Evolutionary conservation across 2,329 filamentous ascomycete genomes (phyloP).

Genomic region (Fusarium chuoi): DNA sequence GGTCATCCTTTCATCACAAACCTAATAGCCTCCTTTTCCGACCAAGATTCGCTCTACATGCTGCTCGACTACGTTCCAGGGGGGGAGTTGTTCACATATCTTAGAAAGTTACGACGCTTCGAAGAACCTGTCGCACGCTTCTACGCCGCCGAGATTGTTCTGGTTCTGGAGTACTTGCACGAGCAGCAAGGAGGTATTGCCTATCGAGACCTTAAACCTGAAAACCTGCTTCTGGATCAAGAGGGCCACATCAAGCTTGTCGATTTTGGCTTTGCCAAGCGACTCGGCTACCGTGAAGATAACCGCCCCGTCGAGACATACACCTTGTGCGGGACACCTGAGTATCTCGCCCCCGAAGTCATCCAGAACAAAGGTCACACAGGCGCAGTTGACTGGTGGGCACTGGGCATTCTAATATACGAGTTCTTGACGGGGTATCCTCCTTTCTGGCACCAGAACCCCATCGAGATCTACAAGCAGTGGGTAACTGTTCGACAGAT

Average conservation of each 20-base stretch:
- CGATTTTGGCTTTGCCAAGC: conserved; percentile 87
- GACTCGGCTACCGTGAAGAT: conserved; percentile 66
- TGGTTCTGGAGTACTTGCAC: conserved; percentile 84
- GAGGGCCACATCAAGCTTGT: conserved; percentile 85
- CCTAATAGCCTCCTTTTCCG: conserved; percentile 81
- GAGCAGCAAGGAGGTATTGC: conserved; percentile 81
- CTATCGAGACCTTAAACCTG: conserved; percentile 84
- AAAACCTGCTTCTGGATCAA: conserved; percentile 81
- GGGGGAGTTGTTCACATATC: conserved; percentile 85
- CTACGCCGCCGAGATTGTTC: conserved; percentile 85
- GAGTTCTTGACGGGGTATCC: conserved; percentile 88
- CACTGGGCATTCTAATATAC: conserved; percentile 83
- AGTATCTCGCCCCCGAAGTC: conserved; percentile 86
- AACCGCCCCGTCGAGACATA: conserved; percentile 74
- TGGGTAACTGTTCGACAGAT: conserved; percentile 49
- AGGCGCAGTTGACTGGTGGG: conserved; percentile 88
- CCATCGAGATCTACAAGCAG: conserved; percentile 88
- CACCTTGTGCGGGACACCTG: conserved; percentile 84
- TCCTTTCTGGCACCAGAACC: conserved; percentile 88
- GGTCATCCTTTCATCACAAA: conserved; percentile 87
- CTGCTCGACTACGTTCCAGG: conserved; percentile 85
- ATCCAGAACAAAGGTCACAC: conserved; percentile 84
- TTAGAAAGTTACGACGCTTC: conserved; percentile 81
- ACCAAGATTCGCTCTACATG: conserved; percentile 82
- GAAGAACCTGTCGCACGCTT: conserved; percentile 82